Evolutionary conservation across 176 grass and related monocot species (phyloP), one percentile per base, ranked within the genome.

Genomic region (Cenchrus purpureus): DNA sequence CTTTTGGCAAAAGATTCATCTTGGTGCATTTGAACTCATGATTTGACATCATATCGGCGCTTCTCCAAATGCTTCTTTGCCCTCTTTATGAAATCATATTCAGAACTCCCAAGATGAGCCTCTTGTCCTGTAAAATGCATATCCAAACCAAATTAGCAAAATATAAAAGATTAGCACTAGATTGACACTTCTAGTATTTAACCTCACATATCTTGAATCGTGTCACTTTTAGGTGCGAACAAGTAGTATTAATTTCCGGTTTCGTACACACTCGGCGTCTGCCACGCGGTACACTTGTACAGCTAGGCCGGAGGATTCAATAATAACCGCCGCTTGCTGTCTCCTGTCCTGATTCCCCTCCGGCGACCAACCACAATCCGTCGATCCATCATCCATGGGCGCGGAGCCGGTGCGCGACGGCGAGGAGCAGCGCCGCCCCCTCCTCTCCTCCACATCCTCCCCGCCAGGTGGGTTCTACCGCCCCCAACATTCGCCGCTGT

Each of bases 361-460:
- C 76, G 13, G 40, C 61, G 7, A 15, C 77, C 58, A 74, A 45
- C 50, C 46, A 29, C 61, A 45, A 14, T 42, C 56, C 70, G 13
- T 42, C 31, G 71, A 77, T 82, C 77, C 15, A 17, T 56, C 54
- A 12, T 7, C 54, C 64, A 82, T 89, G 72, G 28, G 65, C 57
- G 61, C 29, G 65, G 83, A 48, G 64, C 34, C 72, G 63, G 71
- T 71, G 55, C 77, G 45, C 54, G 83, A 78, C 7, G 54, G 56
- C 65, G 73, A 86, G 37, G 83, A 90, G 73, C 73, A 86, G 73
- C 78, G 66, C 49, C 73, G 83, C 13, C 79, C 79, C 31, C 88
- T 86, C 25, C 83, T 86, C 65, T 28, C 79, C 1, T 54, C 73
- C 7, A 9, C 65, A 3, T 54, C 80, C 3, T 17, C 73, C 4